Evolutionary conservation across 768 basidiomycete genomes (phyloP), one percentile per base, ranked within the genome.

Genomic region (Inosperma sp.): DNA sequence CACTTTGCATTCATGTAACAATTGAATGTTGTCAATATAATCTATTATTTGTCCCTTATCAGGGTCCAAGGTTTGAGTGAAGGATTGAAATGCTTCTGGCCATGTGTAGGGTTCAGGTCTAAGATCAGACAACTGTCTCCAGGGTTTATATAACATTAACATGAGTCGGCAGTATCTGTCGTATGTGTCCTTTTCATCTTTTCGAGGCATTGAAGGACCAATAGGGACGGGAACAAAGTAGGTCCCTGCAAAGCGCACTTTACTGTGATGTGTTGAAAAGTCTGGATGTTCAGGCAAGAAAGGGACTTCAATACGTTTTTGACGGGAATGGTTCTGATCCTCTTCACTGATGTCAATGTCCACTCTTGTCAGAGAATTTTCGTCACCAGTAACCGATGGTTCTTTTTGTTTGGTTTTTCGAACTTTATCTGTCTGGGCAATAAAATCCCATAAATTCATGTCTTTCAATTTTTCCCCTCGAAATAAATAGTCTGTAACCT

Each of bases 81-180:
- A 68, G 0, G 35, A 7, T 1, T 57, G 10, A 55, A 71, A 73
- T 4, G 67, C 68, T 9, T 62, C 59, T 26, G 21, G 14, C 72
- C 71, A 73, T 0, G 60, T 39, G 27, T 63, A 50, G 8, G 22
- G 39, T 1, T 2, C 0, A 10, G 2, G 3, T 16, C 56, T 34
- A 6, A 75, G 54, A 36, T 76, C 66, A 10, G 10, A 23, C 1
- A 53, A 26, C 36, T 42, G 23, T 1, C 61, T 29, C 75, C 74
- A 76, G 0, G 74, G 75, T 52, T 73, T 72, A 55, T 76, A 76
- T 0, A 75, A 59, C 13, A 72, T 64, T 3, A 76, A 49, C 73
- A 75, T 75, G 2, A 70, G 47, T 2, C 66, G 53, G 46, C 61
- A 66, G 48, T 72, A 72, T 5, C 47, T 47, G 1, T 51, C 55